A percentile compares a stretch with the other conserved stretches of the same genome.
Conservation (phyloP, 805 yeast species). For the Pichia membranifaciens region DNA sequence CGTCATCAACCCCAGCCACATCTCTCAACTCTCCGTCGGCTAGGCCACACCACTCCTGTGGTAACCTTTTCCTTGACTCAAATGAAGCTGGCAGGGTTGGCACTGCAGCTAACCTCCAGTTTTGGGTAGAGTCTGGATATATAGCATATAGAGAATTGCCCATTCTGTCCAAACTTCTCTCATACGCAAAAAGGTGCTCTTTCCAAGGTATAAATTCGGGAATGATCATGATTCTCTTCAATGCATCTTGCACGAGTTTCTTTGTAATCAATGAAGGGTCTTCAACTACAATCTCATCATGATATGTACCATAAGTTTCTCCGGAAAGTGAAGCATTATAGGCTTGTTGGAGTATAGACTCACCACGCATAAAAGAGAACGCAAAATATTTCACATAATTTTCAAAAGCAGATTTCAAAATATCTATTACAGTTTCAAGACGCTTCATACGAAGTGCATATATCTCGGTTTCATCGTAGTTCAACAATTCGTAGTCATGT, state of each 20-base stretch:
- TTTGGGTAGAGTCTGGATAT: conserved; percentile 60
- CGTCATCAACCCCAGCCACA: conserved; percentile 69
- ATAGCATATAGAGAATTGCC: conserved; percentile 68
- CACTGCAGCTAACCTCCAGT: conserved; percentile 87
- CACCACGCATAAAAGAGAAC: conserved; percentile 85
- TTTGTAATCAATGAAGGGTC: too few species aligned
- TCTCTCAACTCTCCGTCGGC: conserved; percentile 74
- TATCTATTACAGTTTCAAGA: conserved; percentile 60
- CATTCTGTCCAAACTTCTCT: neutral
- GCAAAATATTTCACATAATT: conserved; percentile 65
- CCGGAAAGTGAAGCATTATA: conserved; percentile 30
- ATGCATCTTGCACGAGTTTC: neutral
- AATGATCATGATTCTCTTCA: conserved; percentile 48
- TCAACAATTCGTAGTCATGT: conserved; percentile 42
- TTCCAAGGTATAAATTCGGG: conserved; percentile 86
- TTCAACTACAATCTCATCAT: neutral
- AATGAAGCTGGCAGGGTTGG: conserved; percentile 68
- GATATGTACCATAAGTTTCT: neutral
- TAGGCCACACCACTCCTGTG: conserved; percentile 86
- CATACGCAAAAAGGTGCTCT: conserved; percentile 29
- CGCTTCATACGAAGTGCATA: conserved; percentile 43
- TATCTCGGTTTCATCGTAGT: conserved; percentile 37
- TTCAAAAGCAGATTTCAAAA: conserved; percentile 76
- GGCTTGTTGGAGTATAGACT: conserved; percentile 61
- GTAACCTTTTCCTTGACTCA: conserved; percentile 77